Evolutionary conservation across 768 basidiomycete genomes (phyloP).

Genomic region (Amanita subjunquillea): DNA sequence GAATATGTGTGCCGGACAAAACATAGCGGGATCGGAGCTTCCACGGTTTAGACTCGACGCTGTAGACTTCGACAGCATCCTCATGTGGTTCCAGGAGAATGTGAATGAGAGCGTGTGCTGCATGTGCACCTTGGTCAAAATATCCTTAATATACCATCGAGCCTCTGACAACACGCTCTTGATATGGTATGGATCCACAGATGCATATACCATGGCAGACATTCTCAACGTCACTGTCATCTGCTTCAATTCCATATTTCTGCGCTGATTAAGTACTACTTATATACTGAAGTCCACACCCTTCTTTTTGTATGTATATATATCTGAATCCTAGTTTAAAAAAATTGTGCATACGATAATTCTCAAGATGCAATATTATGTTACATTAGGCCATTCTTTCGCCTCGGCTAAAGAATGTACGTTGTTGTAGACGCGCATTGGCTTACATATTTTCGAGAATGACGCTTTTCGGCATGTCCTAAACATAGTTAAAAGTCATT

Average conservation of each 20-base stretch:
- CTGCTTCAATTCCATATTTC: not conserved
- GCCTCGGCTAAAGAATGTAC: not conserved
- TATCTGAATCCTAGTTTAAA: not conserved
- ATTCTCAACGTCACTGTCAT: not conserved
- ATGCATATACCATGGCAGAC: conserved; percentile 28
- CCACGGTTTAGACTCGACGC: conserved; percentile 38
- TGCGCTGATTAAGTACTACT: not conserved
- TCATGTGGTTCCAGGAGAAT: conserved; percentile 41
- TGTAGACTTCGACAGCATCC: conserved; percentile 33
- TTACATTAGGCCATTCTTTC: not conserved
- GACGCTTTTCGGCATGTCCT: not conserved
- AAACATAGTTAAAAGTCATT: not conserved
- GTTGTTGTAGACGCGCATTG: not conserved
- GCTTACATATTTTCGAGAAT: not conserved
- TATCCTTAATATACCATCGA: conserved; percentile 24
- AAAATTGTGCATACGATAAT: not conserved
- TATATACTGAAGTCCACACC: not conserved
- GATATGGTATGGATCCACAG: conserved; percentile 42
- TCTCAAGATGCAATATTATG: not conserved
- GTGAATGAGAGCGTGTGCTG: conserved; percentile 53
- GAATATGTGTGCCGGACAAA: conserved; percentile 52
- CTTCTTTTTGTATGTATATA: not conserved
- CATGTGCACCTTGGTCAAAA: not conserved
- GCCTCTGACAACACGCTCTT: conserved; percentile 54
- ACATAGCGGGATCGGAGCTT: conserved; percentile 50